A percentile compares a stretch with the other conserved stretches of the same genome.
phyloP scores from a whole-genome alignment of 371 early-diverging fungal genomes.

The Apophysomyces trapeziformis region DNA sequence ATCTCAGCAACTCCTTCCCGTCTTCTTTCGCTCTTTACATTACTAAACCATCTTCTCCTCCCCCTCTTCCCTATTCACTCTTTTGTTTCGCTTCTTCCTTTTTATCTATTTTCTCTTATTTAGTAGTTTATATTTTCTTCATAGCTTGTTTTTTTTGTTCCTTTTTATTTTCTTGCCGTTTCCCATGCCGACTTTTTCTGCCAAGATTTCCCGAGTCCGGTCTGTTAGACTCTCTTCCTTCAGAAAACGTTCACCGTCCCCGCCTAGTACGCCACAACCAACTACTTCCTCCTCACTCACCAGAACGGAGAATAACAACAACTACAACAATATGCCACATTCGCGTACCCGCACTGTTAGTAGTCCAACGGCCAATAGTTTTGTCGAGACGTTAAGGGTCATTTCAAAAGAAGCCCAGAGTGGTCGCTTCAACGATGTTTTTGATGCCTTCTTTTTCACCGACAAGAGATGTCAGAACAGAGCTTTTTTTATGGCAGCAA shows the following conservation, averaged over 20 bases:
- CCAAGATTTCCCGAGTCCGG: constrained; percentile 38
- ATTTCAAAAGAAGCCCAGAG: constrained; percentile 43
- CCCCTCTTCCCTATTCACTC: constrained; percentile 16
- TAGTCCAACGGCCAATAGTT: constrained; percentile 24
- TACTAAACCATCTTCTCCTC: not conserved
- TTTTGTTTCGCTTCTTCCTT: constrained; percentile 14
- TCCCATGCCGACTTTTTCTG: constrained; percentile 38
- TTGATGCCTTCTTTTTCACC: constrained; percentile 49
- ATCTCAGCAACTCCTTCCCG: constrained; percentile 21
- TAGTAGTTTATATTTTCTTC: constrained; percentile 10
- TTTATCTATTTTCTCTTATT: constrained; percentile 15
- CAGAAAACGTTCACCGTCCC: constrained; percentile 18
- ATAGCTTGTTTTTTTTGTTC: not conserved
- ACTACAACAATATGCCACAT: not conserved
- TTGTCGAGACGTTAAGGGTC: constrained; percentile 43
- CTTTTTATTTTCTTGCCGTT: constrained; percentile 10
- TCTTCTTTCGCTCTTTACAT: not conserved
- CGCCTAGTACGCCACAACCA: constrained; percentile 13
- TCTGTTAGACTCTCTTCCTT: constrained; percentile 37
- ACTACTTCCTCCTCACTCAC: constrained; percentile 18
- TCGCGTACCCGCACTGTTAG: not conserved
- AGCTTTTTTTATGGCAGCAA: constrained; percentile 50
- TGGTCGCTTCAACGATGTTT: constrained; percentile 45
- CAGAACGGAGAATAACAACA: constrained; percentile 2
- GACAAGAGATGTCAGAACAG: constrained; percentile 54